These are phyloP conservation scores for Pseudocercospora macadamiae DNA, from an alignment of 2,329 filamentous ascomycete species.

Conservation along the genomic window DNA sequence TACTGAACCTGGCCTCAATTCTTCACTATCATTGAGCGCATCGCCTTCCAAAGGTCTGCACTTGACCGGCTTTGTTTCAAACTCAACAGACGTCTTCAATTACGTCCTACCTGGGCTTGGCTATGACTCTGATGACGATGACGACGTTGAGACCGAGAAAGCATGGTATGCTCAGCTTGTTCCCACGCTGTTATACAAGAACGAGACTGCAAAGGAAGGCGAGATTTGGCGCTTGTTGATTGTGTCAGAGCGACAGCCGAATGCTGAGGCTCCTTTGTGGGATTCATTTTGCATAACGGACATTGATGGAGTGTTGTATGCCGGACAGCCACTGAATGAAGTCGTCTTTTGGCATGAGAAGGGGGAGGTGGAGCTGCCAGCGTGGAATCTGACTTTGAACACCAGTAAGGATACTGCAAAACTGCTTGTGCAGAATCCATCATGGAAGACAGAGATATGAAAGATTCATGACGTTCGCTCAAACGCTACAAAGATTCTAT, in stretches of 20 bases:
- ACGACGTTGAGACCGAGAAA: not conserved
- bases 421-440: slow-evolving; percentile 1
- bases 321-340: slow-evolving; percentile 34
- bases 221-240: slow-evolving; percentile 34
- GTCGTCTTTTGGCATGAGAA: slow-evolving; percentile 34
- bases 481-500: not conserved
- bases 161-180: slow-evolving; percentile 32
- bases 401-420: not conserved
- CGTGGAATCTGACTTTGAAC: slow-evolving; percentile 28
- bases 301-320: slow-evolving; percentile 30
- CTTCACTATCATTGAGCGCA: slow-evolving; percentile 23
- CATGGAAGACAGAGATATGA: not conserved
- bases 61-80: slow-evolving; percentile 30
- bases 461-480: not conserved
- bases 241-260: slow-evolving; percentile 19
- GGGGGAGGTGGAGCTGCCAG: slow-evolving; percentile 30
- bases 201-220: slow-evolving; percentile 29
- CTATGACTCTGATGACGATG: too few relatives aligned
- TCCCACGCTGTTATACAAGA: slow-evolving; percentile 34
- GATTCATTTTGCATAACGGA: slow-evolving; percentile 33
- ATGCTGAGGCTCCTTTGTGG: slow-evolving; percentile 17
- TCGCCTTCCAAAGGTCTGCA: slow-evolving; percentile 28
- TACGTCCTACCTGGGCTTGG: not conserved
- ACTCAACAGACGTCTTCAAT: slow-evolving; percentile 31
- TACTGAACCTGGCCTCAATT: slow-evolving; percentile 26